phyloP scores from a whole-genome alignment of 345 rosid genomes.

The Lepidium africanum region DNA sequence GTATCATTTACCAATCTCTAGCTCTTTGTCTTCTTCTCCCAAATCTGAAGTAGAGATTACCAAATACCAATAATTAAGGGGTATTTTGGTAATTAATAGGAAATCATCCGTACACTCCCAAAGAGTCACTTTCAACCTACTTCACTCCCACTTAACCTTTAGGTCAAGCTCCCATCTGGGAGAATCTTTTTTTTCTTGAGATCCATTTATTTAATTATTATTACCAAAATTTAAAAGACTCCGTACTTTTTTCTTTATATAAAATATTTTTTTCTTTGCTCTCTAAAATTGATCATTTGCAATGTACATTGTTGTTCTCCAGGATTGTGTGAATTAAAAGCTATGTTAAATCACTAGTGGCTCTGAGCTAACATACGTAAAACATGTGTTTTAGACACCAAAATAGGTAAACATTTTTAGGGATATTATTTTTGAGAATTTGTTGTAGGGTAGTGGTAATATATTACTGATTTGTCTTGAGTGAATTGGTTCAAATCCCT shows the following conservation, averaged over 20 bases:
- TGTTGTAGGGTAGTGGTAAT: too few species aligned
- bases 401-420: too few species aligned
- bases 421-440: too few species aligned
- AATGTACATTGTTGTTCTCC: neutral
- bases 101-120: slow-evolving; percentile 11
- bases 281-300: neutral
- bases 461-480: too few species aligned
- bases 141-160: slow-evolving; percentile 26
- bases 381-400: too few species aligned
- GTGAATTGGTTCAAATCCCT: too few species aligned
- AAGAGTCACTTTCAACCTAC: slow-evolving; percentile 24
- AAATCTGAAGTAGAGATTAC: slow-evolving; percentile 9
- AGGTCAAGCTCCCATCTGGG: slow-evolving; percentile 27
- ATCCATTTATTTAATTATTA: neutral
- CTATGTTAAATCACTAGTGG: too few species aligned
- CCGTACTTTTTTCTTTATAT: neutral
- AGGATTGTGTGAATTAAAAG: neutral
- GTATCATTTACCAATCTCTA: too few species aligned
- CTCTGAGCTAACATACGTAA: too few species aligned
- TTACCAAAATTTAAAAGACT: neutral
- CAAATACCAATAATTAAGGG: slow-evolving; percentile 12
- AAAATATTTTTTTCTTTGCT: neutral
- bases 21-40: too few species aligned
- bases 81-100: neutral
- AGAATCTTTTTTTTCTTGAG: slow-evolving; percentile 9